Evolutionary conservation across 441 rosid genomes (phyloP), one percentile per base, ranked within the genome.

Genomic region (Metrosideros polymorpha): DNA sequence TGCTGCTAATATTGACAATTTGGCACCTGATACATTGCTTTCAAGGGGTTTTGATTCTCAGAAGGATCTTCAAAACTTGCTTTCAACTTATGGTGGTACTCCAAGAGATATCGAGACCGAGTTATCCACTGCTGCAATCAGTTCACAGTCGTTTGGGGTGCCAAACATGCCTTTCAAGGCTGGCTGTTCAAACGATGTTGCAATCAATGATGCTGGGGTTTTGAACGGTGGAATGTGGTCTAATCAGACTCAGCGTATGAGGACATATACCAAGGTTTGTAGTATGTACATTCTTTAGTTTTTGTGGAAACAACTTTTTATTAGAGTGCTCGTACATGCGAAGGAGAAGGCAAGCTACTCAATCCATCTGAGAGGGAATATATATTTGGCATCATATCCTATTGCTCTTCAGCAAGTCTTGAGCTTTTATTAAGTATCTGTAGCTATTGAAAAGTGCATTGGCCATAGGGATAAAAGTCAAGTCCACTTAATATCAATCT

Each of bases 61-160:
- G 87, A 98, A 95, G 92, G 99, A 98, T 91, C 94, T 98, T 35
- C 99, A 95, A 86, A 94, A 96, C 92, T 88, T 97, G 93, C 95
- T 97, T 86, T 90, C 95, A 82, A 97, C 93, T 87, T 97, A 95
- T 90, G 97, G 95, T 75, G 92, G 95, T 71, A 90, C 91, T 32
- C 94, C 95, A 54, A 94, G 94, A 87, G 99, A 96, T 89, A 95
- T 97, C 84, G 98, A 95, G 87, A 97, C 99, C 10, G 99, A 97
- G 88, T 92, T 96, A 89, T 97, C 99, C 82, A 94, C 97, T 87
- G 98, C 99, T 55, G 99, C 92, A 56, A 92, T 95, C 84, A 93
- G 99, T 90, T 93, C 98, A 71, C 99, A 97, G 89, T 95, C 99
- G 52, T 97, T 97, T 87, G 99, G 97, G 47, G 89, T 95, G 89